phyloP scores from a whole-genome alignment of 2,329 filamentous ascomycete genomes.

The Zymoseptoria pseudotritici region DNA sequence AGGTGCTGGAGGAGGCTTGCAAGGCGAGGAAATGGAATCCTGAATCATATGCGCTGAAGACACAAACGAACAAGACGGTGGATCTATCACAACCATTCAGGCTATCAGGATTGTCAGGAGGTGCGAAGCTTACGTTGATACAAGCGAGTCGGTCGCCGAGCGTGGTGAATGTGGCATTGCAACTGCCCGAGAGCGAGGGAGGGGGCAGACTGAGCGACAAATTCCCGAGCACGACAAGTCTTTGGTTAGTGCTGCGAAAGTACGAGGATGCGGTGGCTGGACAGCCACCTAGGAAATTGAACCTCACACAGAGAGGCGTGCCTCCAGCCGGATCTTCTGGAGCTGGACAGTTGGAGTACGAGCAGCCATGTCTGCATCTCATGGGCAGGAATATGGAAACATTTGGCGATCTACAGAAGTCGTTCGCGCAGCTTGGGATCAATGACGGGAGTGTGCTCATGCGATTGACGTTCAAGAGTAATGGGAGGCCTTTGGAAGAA shows the following conservation, averaged over 20 bases:
- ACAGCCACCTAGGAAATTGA: conserved; percentile 43
- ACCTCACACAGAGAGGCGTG: conserved; percentile 78
- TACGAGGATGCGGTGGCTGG: conserved; percentile 69
- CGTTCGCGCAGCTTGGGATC: conserved; percentile 75
- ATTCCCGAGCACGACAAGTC: conserved; percentile 75
- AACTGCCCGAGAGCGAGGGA: conserved; percentile 68
- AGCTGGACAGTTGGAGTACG: conserved; percentile 73
- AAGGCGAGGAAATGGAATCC: conserved; percentile 66
- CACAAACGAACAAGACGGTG: conserved; percentile 74
- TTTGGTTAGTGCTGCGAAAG: conserved; percentile 85
- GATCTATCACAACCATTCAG: conserved; percentile 81
- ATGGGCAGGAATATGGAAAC: conserved; percentile 71
- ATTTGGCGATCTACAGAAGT: conserved; percentile 81
- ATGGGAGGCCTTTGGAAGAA: conserved; percentile 71
- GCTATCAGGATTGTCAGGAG: conserved; percentile 70
- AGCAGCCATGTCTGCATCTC: conserved; percentile 76
- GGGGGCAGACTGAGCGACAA: conserved; percentile 67
- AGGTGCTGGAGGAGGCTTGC: conserved; percentile 83
- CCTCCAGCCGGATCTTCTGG: conserved; percentile 53
- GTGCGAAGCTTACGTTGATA: conserved; percentile 88
- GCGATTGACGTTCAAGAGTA: conserved; percentile 67
- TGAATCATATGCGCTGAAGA: conserved; percentile 77
- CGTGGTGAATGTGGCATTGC: conserved; percentile 80
- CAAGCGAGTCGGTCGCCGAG: conserved; percentile 78
- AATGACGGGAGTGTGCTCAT: conserved; percentile 77